phyloP scores from a whole-genome alignment of 108 stramenopile genomes.

The Nitzschia palea region DNA sequence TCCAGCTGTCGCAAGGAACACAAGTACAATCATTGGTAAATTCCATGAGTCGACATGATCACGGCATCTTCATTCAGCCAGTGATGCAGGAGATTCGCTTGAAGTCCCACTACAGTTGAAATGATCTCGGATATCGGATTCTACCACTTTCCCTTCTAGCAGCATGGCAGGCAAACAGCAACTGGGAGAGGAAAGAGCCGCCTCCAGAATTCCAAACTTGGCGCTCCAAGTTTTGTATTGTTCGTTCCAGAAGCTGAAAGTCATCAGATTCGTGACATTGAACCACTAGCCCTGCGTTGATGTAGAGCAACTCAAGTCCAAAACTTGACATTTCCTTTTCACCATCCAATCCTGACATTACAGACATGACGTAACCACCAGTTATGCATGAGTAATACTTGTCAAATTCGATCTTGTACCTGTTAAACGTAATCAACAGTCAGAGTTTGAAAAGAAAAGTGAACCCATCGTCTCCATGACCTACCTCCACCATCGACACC shows the following conservation, averaged over 20 bases:
- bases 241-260: background rate
- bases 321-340: slow-evolving; percentile 37
- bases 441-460: background rate
- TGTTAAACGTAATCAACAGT: background rate
- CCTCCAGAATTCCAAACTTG: too few species aligned
- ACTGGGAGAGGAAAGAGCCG: slow-evolving; percentile 7
- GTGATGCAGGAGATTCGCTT: too few species aligned
- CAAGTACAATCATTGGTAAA: too few species aligned
- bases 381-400: slow-evolving; percentile 45
- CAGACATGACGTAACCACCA: slow-evolving; percentile 47
- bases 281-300: slow-evolving; percentile 37
- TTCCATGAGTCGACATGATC: too few species aligned
- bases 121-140: background rate
- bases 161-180: background rate
- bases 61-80: too few species aligned
- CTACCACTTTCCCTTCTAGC: background rate
- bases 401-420: slow-evolving; percentile 73
- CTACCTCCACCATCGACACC: slow-evolving; percentile 44
- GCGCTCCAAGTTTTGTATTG: background rate
- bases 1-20: too few species aligned
- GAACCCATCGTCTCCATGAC: background rate
- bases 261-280: background rate
- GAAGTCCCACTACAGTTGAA: too few species aligned
- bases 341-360: slow-evolving; percentile 2
- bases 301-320: slow-evolving; percentile 42